Percentiles rank a stretch among this genome's conserved stretches.
phyloP scores from a whole-genome alignment of 169 alveolate genomes.

The Perkinsus olseni region DNA sequence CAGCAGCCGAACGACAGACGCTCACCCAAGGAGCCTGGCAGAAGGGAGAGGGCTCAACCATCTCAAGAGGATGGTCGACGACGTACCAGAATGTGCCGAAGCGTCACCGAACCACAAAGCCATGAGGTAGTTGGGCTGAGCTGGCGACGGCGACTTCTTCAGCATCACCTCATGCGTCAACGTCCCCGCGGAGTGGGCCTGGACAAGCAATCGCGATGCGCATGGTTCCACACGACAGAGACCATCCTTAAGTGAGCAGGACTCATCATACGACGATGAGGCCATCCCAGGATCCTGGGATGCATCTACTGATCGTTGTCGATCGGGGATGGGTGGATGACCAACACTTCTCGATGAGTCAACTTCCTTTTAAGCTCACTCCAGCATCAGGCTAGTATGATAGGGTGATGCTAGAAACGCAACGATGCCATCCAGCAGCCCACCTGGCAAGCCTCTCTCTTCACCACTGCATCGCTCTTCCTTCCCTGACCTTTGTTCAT shows the following conservation, averaged over 20 bases:
- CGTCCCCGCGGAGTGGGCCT: slow-evolving; percentile 18
- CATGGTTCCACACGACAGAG: too few species aligned
- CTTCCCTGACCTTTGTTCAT: slow-evolving; percentile 67
- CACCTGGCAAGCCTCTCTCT: slow-evolving; percentile 31
- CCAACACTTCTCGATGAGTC: too few species aligned
- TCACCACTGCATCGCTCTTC: slow-evolving; percentile 52
- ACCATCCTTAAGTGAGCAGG: too few species aligned
- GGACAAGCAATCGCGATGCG: not conserved
- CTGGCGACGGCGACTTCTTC: not conserved
- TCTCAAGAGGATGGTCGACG: not conserved
- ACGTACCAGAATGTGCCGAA: not conserved
- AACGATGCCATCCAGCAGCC: not conserved
- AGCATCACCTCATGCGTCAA: slow-evolving; percentile 30
- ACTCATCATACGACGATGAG: too few species aligned
- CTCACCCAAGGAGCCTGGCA: not conserved
- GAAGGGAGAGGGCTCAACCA: not conserved
- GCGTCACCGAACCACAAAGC: not conserved
- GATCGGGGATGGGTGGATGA: too few species aligned
- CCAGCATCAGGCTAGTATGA: too few species aligned
- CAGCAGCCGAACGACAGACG: not conserved
- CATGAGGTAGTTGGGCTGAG: not conserved
- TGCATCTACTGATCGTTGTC: too few species aligned
- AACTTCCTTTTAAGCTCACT: too few species aligned
- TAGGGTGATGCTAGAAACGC: too few species aligned
- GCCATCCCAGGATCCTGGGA: too few species aligned